Percentiles rank a stretch among this genome's conserved stretches.
These are phyloP conservation scores for Sisymbrium irio DNA, from an alignment of 345 rosid genomes.

Conservation along the genomic window DNA sequence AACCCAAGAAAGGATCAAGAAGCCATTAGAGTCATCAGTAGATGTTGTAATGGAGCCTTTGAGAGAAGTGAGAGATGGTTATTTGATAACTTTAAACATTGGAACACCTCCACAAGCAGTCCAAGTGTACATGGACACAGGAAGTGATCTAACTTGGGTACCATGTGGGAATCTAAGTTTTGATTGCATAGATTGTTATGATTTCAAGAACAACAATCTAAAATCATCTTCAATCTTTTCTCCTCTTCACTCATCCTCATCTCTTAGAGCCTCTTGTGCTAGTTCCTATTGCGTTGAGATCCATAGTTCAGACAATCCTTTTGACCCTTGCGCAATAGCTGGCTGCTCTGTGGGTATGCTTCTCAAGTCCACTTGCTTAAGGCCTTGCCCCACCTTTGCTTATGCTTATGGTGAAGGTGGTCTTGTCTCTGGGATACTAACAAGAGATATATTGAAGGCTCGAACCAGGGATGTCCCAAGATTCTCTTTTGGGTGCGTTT, in stretches of 20 bases:
- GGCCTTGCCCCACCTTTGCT: constrained; percentile 90
- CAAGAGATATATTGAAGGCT: constrained; percentile 62
- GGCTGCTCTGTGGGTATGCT: constrained; percentile 70
- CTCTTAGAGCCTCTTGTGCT: constrained; percentile 51
- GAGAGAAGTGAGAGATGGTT: constrained; percentile 74
- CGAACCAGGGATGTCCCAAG: constrained; percentile 45
- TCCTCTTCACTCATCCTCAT: constrained; percentile 63
- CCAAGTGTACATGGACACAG: constrained; percentile 82
- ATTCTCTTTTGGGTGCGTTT: constrained; percentile 67
- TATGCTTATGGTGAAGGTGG: constrained; percentile 83
- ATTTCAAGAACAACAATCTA: constrained; percentile 44
- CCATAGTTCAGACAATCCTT: constrained; percentile 73
- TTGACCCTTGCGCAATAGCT: constrained; percentile 61
- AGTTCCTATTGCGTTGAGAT: constrained; percentile 56
- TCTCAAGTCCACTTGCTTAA: constrained; percentile 49
- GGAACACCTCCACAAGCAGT: constrained; percentile 80
- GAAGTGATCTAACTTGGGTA: constrained; percentile 91
- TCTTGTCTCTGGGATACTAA: constrained; percentile 50
- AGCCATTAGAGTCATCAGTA: constrained; percentile 34
- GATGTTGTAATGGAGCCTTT: constrained; percentile 49
- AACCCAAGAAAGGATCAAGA: constrained; percentile 22
- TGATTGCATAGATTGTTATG: constrained; percentile 72
- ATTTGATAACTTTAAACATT: constrained; percentile 57
- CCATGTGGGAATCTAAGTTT: constrained; percentile 79
- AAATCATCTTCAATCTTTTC: constrained; percentile 43